Evolutionary conservation across 768 basidiomycete species (phyloP), one percentile per base, ranked within the genome.

Genomic region (Trametes punicea): DNA sequence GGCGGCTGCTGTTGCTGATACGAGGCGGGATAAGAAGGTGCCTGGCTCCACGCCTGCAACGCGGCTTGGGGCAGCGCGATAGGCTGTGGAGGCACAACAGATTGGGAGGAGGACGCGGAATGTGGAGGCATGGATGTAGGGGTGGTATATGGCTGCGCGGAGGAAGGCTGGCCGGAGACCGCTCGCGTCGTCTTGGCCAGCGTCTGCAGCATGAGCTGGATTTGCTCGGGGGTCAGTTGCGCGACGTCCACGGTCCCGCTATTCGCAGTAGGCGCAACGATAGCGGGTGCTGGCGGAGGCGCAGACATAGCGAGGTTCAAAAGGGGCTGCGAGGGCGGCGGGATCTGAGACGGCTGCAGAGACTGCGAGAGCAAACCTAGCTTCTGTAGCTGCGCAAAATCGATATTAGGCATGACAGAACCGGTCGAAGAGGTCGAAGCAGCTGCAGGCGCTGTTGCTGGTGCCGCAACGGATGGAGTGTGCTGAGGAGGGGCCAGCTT

Each of bases 161-260:
- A 65, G 67, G 47, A 69, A 61, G 13, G 73, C 62, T 36, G 44
- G 5, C 23, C n/a, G 6, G 47, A 8, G 15, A 33, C 20, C 7
- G 33, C 26, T 25, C 8, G 76, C 70, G 64, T 75, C 47, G 73
- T 71, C 1, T 78, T 75, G 16, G 73, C 67, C 4, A 91, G 74
- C 0, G 84, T 77, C 31, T 79, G 78, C 11, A 90, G 71, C 70
- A 90, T 81, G 45, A 79, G 69, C 57, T 87, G 83, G 33, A 91
- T 82, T 66, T 90, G 89, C 46, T 88, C 88, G 0, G 87, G 87
- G 2, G 87, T 88, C 15, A 91, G 77, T 31, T 83, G 76, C 6
- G 88, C 85, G 6, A 90, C 81, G 64, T 89, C 85, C 5, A n/a
- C n/a, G 85, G 81, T 7, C 84, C 84, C 34, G 92, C 77, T 29